Percentiles rank a stretch among this genome's conserved stretches.
These are phyloP conservation scores for Stephania japonica DNA, from an alignment of 164 flowering plant species.

Conservation along the genomic window DNA sequence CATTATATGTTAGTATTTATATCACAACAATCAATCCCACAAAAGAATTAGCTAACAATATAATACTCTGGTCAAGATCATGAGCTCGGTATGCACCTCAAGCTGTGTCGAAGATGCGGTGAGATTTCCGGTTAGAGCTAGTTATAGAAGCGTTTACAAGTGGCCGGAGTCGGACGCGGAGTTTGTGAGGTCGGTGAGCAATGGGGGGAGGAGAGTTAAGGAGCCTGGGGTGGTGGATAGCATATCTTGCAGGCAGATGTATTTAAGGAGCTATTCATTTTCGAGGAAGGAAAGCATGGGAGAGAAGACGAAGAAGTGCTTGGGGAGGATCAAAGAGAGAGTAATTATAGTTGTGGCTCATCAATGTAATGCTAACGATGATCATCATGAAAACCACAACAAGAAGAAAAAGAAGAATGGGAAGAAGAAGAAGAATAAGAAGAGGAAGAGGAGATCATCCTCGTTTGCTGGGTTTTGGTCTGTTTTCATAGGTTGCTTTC, in stretches of 20 bases:
- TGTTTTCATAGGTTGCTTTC: constrained; percentile 44
- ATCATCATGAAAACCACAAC: too few relatives aligned
- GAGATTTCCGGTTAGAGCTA: constrained; percentile 33
- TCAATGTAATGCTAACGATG: too few relatives aligned
- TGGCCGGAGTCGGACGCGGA: constrained; percentile 77
- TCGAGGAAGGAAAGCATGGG: constrained; percentile 49
- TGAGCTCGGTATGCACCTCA: constrained; percentile 41
- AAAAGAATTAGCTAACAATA: background rate
- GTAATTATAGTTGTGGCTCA: too few relatives aligned
- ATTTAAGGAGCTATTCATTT: constrained; percentile 73
- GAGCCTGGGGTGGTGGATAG: constrained; percentile 66
- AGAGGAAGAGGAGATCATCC: constrained; percentile 29
- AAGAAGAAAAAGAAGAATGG: too few relatives aligned
- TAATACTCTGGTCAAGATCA: background rate
- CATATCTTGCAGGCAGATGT: constrained; percentile 74
- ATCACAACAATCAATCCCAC: background rate
- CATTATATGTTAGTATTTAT: too few relatives aligned
- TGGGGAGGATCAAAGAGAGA: constrained; percentile 33
- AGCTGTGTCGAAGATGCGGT: constrained; percentile 37
- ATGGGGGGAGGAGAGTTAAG: background rate
- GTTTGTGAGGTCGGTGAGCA: constrained; percentile 35
- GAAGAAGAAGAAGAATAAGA: too few relatives aligned
- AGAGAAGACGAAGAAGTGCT: constrained; percentile 47
- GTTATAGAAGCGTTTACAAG: constrained; percentile 51
- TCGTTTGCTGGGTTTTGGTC: constrained; percentile 21